A percentile compares a stretch with the other conserved stretches of the same genome.
These are phyloP conservation scores for Debaryomycetaceae sp. DNA, from an alignment of 1,139 yeast species.

Conservation along the genomic window DNA sequence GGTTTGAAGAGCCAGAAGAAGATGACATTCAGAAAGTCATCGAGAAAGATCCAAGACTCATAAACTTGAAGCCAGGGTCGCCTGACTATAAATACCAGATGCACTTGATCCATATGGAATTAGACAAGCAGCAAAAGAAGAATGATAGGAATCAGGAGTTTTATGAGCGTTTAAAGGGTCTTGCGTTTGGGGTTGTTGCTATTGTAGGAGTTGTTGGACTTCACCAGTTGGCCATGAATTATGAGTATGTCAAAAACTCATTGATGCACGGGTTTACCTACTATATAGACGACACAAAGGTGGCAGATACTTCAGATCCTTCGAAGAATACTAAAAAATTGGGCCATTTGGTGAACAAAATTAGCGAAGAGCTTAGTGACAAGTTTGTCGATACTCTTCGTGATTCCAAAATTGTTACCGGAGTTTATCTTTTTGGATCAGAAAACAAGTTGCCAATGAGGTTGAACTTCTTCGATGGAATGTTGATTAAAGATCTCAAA, in stretches of 20 bases:
- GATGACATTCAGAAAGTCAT: constrained; percentile 22
- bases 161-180: constrained; percentile 35
- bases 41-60: constrained; percentile 34
- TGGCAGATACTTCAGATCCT: constrained; percentile 25
- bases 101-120: constrained; percentile 27
- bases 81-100: constrained; percentile 39
- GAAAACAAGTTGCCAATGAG: constrained; percentile 54
- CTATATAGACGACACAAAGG: constrained; percentile 27
- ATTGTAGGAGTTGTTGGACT: constrained; percentile 32
- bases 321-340: constrained; percentile 25
- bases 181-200: constrained; percentile 26
- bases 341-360: constrained; percentile 21
- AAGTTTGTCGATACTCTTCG: constrained; percentile 21
- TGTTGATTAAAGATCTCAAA: constrained; percentile 55
- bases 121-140: constrained; percentile 18
- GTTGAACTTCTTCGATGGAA: constrained; percentile 60
- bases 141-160: constrained; percentile 23
- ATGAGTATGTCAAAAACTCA: constrained; percentile 31
- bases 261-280: constrained; percentile 26
- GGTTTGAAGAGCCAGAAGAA: constrained; percentile 11
- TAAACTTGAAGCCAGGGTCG: constrained; percentile 27
- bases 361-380: constrained; percentile 31
- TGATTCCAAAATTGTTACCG: constrained; percentile 25
- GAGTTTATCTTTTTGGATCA: constrained; percentile 40
- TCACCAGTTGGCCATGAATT: constrained; percentile 43